Evolutionary conservation across 306 rosid species (phyloP), one percentile per base, ranked within the genome.

Genomic region (Dalbergia cultrata): DNA sequence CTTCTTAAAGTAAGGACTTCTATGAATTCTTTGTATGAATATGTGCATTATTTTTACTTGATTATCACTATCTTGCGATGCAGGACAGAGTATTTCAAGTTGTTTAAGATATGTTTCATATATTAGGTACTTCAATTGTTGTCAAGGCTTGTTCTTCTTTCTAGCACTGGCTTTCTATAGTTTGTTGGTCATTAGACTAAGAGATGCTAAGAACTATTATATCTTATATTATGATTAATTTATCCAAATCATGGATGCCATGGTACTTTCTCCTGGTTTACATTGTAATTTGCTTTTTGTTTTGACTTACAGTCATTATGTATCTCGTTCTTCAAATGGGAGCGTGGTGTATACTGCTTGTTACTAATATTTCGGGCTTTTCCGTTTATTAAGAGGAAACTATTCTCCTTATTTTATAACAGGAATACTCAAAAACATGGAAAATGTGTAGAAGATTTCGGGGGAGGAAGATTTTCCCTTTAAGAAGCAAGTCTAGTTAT

Each of bases 391-490:
- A 72, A 58, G 73, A 95, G 99, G 97, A 78, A 69, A 78, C 53
- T 64, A 83, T 75, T 90, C 97, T 76, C 71, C 87, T 77, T 85
- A 85, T 83, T 87, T 93, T 47, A 85, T 93, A 93, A 87, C 83
- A 75, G 94, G 90, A 63, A 79, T 87, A 16, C 84, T 95, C 18
- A 73, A 74, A 79, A 89, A 88, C 89, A 70, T 93, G 86, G 92
- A 86, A 76, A 94, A 90, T 59, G 71, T 91, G 93, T 89, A 93
- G 78, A 91, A 91, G 85, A 81, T 90, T 61, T 86, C 93, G n/a
- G n/a, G n/a, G 6, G 96, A 92, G 85, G 95, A 93, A 87, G 93
- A 89, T 80, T 95, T 93, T 74, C 93, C 93, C 47, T 93, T 88
- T 74, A 89, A 91, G 80, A 93, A 90, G 72, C 94, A 95, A 97